Conservation (phyloP, 2,329 filamentous ascomycete genomes). For the Alternaria ethzedia region DNA sequence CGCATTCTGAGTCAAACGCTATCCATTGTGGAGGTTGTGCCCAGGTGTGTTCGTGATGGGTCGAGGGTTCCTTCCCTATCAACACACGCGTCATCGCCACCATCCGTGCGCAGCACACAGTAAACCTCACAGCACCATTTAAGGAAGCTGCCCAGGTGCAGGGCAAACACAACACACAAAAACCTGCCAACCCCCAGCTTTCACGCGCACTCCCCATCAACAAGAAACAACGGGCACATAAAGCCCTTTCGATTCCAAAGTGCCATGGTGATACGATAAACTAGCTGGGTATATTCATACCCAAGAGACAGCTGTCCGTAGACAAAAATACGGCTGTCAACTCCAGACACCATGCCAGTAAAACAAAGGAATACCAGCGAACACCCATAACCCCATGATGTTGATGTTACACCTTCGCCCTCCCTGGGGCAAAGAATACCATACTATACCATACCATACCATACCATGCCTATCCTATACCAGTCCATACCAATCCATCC, state of each 20-base stretch:
- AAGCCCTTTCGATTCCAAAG: background rate
- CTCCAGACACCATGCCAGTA: conserved; percentile 11
- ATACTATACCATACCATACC: background rate
- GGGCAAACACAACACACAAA: rapidly evolving
- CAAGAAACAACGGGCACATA: background rate
- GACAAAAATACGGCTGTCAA: conserved; percentile 9
- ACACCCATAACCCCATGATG: background rate
- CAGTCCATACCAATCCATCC: too few species aligned
- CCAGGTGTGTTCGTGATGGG: too few species aligned
- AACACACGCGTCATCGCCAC: background rate
- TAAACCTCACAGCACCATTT: background rate
- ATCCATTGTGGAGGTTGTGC: too few species aligned
- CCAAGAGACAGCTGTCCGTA: conserved; percentile 9
- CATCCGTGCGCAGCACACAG: background rate
- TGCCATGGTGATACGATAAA: background rate
- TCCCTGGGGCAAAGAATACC: background rate
- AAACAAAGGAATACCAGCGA: background rate
- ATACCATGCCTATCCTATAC: too few species aligned
- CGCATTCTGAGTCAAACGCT: too few species aligned
- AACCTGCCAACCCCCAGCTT: background rate
- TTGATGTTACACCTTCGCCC: background rate
- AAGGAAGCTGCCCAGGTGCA: background rate
- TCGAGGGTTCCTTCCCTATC: background rate
- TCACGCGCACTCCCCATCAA: background rate
- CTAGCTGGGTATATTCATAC: background rate